A percentile compares a stretch with the other conserved stretches of the same genome.
phyloP scores from a whole-genome alignment of 164 flowering plant genomes.

The Liquidambar formosana region DNA sequence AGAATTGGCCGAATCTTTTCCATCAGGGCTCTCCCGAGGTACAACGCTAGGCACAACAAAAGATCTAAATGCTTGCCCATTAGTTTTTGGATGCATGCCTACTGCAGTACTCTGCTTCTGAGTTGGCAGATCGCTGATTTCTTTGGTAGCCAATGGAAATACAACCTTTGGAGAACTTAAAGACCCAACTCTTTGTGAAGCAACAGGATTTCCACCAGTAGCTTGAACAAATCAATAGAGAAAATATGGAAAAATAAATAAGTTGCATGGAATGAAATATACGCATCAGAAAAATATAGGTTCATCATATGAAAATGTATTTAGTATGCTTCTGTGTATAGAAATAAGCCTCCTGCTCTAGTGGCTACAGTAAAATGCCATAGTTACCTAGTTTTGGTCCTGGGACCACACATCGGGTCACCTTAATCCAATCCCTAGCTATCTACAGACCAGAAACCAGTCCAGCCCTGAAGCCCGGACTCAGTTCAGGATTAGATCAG shows the following conservation, averaged over 20 bases:
- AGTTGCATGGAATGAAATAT: not conserved
- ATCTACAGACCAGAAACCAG: not conserved
- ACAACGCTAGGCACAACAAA: conserved; percentile 51
- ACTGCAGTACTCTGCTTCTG: conserved; percentile 39
- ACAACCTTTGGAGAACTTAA: conserved; percentile 30
- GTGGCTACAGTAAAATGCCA: not conserved
- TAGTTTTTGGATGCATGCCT: conserved; percentile 28
- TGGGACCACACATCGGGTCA: not conserved
- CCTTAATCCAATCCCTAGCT: not conserved
- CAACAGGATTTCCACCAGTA: conserved; percentile 44
- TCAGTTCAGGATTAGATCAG: not conserved
- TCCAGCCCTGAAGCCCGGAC: not conserved
- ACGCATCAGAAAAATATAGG: not conserved
- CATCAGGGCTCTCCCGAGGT: conserved; percentile 49
- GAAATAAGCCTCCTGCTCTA: not conserved
- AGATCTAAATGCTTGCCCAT: conserved; percentile 29
- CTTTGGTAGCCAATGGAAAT: conserved; percentile 34
- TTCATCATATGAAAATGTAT: not conserved
- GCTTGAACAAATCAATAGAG: conserved; percentile 28
- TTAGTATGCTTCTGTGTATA: not conserved
- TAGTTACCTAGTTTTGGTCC: not conserved
- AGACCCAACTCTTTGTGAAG: conserved; percentile 38
- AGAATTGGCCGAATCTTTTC: conserved; percentile 36
- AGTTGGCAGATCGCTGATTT: conserved; percentile 25
- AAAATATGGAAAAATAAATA: not conserved